phyloP scores from a whole-genome alignment of 1,139 yeast genomes.

The Nadsonia starkeyi-henricii region DNA sequence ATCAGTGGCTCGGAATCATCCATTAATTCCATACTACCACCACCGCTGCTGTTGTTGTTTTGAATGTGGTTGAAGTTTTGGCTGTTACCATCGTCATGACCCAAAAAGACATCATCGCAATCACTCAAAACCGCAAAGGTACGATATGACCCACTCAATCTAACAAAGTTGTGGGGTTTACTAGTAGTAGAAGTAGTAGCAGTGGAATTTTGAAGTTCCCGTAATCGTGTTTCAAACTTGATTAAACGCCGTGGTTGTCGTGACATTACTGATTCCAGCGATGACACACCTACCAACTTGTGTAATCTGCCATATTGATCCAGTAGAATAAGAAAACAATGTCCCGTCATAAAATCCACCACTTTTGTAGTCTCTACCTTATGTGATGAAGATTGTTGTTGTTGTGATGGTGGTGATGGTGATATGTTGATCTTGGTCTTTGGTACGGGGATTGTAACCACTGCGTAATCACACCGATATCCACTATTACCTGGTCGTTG shows the following conservation, averaged over 20 bases:
- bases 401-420: no score
- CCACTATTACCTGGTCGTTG: constrained; percentile 2
- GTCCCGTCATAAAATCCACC: not conserved
- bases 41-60: constrained; percentile 6
- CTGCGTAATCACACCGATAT: constrained; percentile 4
- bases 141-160: constrained; percentile 36
- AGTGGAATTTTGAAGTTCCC: no score
- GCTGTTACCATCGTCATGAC: constrained; percentile 16
- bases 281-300: not conserved
- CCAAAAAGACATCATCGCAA: constrained; percentile 36
- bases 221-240: constrained; percentile 10
- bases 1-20: constrained; percentile 18
- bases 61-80: no score
- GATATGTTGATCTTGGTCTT: no score
- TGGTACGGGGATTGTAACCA: no score
- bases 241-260: not conserved
- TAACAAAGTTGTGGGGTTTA: constrained; percentile 24
- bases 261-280: not conserved
- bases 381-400: no score
- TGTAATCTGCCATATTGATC: not conserved
- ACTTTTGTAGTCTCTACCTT: no score
- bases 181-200: not conserved
- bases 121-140: constrained; percentile 42
- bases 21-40: not conserved
- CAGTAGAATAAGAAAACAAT: not conserved